Evolutionary conservation across 2,329 filamentous ascomycete species (phyloP).

Genomic region (Xylaria hypoxylon): DNA sequence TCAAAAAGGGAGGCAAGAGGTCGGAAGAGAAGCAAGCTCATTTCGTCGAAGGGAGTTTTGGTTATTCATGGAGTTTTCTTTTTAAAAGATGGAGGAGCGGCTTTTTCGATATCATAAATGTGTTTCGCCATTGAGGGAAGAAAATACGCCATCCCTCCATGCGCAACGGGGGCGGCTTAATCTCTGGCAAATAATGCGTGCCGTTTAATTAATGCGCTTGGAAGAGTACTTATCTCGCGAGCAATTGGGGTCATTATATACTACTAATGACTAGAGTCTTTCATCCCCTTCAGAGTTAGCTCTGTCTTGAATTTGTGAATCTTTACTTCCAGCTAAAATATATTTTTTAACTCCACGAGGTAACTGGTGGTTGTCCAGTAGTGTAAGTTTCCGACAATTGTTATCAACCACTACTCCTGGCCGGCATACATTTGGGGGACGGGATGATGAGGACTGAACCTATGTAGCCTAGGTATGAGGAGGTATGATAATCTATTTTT

Average conservation of each 20-base stretch:
- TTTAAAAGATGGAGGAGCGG: constrained; percentile 9
- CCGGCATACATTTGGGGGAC: neutral
- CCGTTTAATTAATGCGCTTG: constrained; percentile 11
- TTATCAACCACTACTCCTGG: neutral
- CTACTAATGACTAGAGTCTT: constrained; percentile 19
- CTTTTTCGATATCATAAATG: neutral
- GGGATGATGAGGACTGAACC: neutral
- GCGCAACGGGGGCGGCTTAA: neutral
- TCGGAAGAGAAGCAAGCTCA: neutral
- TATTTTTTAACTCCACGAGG: neutral
- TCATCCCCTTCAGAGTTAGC: neutral
- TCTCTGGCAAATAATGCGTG: constrained; percentile 3
- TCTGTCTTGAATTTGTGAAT: neutral
- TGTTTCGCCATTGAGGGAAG: neutral
- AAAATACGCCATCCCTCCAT: neutral
- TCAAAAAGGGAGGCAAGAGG: neutral
- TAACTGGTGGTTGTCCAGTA: neutral
- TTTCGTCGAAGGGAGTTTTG: constrained; percentile 1
- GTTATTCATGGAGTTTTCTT: constrained; percentile 15
- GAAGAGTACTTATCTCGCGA: constrained; percentile 18
- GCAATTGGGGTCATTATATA: constrained; percentile 26
- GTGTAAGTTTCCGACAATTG: neutral
- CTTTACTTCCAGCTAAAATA: neutral
- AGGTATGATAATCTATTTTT: too few relatives aligned
- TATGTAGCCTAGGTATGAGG: too few relatives aligned